phyloP scores from a whole-genome alignment of 495 filamentous ascomycete genomes.

The Podospora bellae-mahoneyi region DNA sequence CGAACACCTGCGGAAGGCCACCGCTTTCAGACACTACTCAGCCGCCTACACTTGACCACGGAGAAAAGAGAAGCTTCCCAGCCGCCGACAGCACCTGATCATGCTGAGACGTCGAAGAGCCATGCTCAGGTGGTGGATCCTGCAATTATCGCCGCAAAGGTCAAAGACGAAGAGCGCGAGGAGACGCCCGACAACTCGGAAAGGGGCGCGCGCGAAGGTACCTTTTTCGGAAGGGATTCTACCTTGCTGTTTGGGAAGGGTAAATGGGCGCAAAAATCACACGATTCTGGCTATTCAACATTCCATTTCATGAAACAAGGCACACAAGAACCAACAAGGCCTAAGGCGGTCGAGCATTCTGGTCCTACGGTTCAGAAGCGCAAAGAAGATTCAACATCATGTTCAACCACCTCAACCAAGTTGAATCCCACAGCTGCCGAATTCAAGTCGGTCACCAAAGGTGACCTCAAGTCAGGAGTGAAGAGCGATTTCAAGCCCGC shows the following conservation, averaged over 20 bases:
- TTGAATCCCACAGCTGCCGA: conserved; percentile 34
- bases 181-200: background rate
- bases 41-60: conserved; percentile 19
- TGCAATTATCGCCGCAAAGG: conserved; percentile 25
- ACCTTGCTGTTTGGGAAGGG: background rate
- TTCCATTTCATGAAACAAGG: conserved; percentile 1
- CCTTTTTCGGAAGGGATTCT: background rate
- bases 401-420: conserved; percentile 14
- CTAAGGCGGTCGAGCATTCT: background rate
- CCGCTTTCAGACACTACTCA: conserved; percentile 27
- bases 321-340: background rate
- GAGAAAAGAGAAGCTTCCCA: conserved; percentile 1
- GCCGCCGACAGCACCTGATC: background rate
- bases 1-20: conserved; percentile 12
- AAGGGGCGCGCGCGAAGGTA: background rate
- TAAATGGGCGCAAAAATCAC: conserved; percentile 5
- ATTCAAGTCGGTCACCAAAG: conserved; percentile 22
- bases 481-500: conserved; percentile 25
- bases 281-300: conserved; percentile 25
- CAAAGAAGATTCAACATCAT: background rate
- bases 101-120: background rate
- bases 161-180: conserved; percentile 13
- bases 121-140: conserved; percentile 13
- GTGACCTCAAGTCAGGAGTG: background rate
- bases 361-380: background rate